A percentile compares a stretch with the other conserved stretches of the same genome.
Evolutionary conservation across 2,329 filamentous ascomycete species (phyloP).

Genomic region (Parafenestella ontariensis): DNA sequence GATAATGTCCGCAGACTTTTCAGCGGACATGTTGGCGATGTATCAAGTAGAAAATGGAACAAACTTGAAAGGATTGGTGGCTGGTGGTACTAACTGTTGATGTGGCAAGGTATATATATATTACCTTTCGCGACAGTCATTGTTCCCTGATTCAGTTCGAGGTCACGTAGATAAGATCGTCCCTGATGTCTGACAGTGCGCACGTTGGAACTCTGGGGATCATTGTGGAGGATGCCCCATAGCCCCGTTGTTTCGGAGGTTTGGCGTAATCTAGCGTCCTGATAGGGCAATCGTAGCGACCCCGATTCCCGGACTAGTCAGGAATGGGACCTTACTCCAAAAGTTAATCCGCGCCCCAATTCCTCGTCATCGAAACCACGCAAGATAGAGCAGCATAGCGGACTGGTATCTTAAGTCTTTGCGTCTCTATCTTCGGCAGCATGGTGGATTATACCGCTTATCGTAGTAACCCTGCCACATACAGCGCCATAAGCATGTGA

Average conservation of each 20-base stretch:
- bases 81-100: background rate
- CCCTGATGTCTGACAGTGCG: conserved; percentile 7
- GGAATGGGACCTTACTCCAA: conserved; percentile 6
- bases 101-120: conserved; percentile 12
- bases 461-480: background rate
- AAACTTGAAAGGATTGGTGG: background rate
- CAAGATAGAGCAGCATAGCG: background rate
- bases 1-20: conserved; percentile 35
- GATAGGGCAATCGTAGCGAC: conserved; percentile 15
- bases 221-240: conserved; percentile 12
- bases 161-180: background rate
- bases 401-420: too few species aligned
- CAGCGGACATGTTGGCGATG: conserved; percentile 26
- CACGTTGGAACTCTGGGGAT: conserved; percentile 35
- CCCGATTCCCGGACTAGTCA: conserved; percentile 18
- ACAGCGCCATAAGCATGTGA: background rate
- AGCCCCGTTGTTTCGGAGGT: conserved; percentile 33
- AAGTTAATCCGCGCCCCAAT: background rate
- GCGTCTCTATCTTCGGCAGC: background rate
- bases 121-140: background rate
- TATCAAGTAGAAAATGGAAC: background rate
- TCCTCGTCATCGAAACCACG: background rate
- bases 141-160: background rate
- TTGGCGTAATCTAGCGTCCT: conserved; percentile 17
- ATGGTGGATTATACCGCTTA: background rate